A percentile compares a stretch with the other conserved stretches of the same genome.
Conservation (phyloP, 257 asterid genomes). For the Parsonsia alboflavescens region DNA sequence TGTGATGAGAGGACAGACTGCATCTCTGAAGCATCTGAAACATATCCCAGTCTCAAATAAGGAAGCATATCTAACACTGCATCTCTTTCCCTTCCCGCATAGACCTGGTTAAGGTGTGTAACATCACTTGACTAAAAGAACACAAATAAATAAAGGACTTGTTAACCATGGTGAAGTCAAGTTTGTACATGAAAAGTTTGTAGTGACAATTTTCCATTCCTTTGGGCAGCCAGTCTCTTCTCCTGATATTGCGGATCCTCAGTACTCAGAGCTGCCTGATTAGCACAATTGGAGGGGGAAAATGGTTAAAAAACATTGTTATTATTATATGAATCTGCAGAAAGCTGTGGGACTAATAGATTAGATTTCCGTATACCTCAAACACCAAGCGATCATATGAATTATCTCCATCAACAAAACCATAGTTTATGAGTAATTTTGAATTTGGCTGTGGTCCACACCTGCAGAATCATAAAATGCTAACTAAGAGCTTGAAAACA, state of each 20-base stretch:
- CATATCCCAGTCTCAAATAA: slow-evolving; percentile 86
- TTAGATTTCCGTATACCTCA: slow-evolving; percentile 44
- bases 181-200: slow-evolving; percentile 70
- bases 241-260: slow-evolving; percentile 99
- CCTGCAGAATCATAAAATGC: slow-evolving; percentile 42
- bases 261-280: slow-evolving; percentile 81
- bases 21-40: slow-evolving; percentile 89
- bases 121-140: slow-evolving; percentile 16
- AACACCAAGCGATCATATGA: slow-evolving; percentile 72
- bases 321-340: slow-evolving; percentile 15
- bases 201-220: slow-evolving; percentile 83
- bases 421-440: slow-evolving; percentile 85
- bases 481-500: background rate
- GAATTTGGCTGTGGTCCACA: slow-evolving; percentile 99
- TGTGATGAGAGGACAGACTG: slow-evolving; percentile 86
- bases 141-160: background rate
- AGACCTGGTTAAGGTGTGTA: slow-evolving; percentile 41
- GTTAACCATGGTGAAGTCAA: background rate
- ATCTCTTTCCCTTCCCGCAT: slow-evolving; percentile 79
- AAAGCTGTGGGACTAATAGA: slow-evolving; percentile 14
- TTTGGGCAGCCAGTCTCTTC: slow-evolving; percentile 96
- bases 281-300: slow-evolving; percentile 18
- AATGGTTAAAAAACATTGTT: slow-evolving; percentile 2
- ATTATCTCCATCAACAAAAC: slow-evolving; percentile 97
- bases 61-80: slow-evolving; percentile 97